phyloP scores from a whole-genome alignment of 345 rosid species.

The Rhizophora apiculata region DNA sequence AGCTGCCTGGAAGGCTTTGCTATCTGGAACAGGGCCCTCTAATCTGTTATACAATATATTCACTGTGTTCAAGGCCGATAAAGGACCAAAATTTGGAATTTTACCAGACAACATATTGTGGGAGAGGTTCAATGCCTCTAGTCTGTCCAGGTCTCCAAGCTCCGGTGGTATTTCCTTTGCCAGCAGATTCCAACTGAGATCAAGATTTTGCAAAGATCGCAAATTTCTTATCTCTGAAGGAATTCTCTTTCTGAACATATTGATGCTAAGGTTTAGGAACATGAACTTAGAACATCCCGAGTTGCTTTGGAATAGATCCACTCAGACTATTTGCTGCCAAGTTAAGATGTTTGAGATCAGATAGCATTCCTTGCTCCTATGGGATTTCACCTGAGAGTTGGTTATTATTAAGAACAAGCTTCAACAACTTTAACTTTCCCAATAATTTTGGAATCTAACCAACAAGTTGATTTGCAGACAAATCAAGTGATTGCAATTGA shows the following conservation, averaged over 20 bases:
- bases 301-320: conserved; percentile 26
- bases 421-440: background rate
- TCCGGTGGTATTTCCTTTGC: background rate
- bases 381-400: conserved; percentile 22
- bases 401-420: conserved; percentile 8
- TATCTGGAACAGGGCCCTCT: too few species aligned
- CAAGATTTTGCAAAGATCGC: background rate
- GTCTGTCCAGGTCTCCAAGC: background rate
- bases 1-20: too few species aligned
- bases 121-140: background rate
- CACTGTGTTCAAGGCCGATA: background rate
- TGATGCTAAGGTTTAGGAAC: background rate
- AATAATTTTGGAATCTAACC: conserved; percentile 12
- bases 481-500: conserved; percentile 12
- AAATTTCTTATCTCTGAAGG: background rate
- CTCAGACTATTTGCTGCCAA: conserved; percentile 17
- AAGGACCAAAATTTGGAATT: background rate
- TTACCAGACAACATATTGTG: background rate
- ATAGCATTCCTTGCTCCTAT: conserved; percentile 19
- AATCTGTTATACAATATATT: too few species aligned
- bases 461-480: conserved; percentile 9
- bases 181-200: background rate
- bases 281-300: background rate
- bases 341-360: conserved; percentile 16
- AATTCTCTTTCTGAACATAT: background rate